phyloP scores from a whole-genome alignment of 441 rosid genomes.

The Viola pubescens region DNA sequence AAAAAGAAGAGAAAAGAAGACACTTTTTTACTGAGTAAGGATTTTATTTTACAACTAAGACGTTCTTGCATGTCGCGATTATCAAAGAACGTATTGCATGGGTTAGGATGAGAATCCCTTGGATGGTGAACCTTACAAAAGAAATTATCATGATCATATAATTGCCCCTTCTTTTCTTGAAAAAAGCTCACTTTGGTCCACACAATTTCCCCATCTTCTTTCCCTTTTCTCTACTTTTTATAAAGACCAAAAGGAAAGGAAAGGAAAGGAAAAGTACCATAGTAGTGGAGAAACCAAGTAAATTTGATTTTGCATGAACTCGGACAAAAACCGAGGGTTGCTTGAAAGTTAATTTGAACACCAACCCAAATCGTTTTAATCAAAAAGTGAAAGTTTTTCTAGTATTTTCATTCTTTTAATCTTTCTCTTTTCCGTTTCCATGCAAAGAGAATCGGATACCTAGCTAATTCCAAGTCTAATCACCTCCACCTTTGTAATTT shows the following conservation, averaged over 20 bases:
- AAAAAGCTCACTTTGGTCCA: slow-evolving; percentile 24
- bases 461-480: slow-evolving; percentile 12
- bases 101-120: slow-evolving; percentile 26
- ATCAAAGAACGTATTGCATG: slow-evolving; percentile 69
- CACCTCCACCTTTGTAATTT: slow-evolving; percentile 8
- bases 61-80: slow-evolving; percentile 49
- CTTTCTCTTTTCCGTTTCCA: slow-evolving; percentile 13
- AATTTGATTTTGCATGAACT: slow-evolving; percentile 36
- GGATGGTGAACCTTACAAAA: slow-evolving; percentile 48
- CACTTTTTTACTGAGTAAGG: no score
- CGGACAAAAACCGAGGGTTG: slow-evolving; percentile 10
- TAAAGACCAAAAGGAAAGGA: slow-evolving; percentile 9
- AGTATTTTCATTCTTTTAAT: not conserved
- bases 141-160: slow-evolving; percentile 57
- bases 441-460: slow-evolving; percentile 43
- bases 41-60: not conserved
- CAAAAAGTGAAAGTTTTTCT: slow-evolving; percentile 11
- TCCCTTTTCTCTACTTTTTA: slow-evolving; percentile 42
- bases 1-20: no score
- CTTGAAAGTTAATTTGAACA: not conserved
- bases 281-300: slow-evolving; percentile 27
- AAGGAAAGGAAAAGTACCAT: not conserved
- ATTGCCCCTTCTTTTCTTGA: slow-evolving; percentile 32
- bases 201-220: no score
- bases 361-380: slow-evolving; percentile 2